Conservation (phyloP, 495 filamentous ascomycete species). For the Hypoxylon trugodes region DNA sequence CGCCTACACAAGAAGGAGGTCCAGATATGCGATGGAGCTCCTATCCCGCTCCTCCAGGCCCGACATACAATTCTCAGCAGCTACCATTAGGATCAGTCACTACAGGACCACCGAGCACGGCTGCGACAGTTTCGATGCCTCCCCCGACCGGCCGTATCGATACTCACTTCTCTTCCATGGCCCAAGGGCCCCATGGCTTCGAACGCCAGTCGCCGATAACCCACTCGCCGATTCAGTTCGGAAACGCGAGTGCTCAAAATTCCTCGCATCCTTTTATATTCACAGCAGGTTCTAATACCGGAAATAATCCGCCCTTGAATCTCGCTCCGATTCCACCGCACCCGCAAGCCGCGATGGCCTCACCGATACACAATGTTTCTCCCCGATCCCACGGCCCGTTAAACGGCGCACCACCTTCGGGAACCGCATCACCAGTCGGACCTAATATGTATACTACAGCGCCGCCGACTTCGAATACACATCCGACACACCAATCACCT, state of each 20-base stretch:
- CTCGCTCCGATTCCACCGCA: constrained; percentile 43
- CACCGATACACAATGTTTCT: constrained; percentile 43
- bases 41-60: constrained; percentile 32
- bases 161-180: constrained; percentile 43
- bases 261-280: constrained; percentile 43
- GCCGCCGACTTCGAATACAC: constrained; percentile 41
- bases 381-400: constrained; percentile 39
- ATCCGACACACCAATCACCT: constrained; percentile 41
- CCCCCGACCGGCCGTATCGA: constrained; percentile 43
- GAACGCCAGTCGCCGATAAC: constrained; percentile 44
- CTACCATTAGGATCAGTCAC: constrained; percentile 40
- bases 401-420: constrained; percentile 38
- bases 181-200: constrained; percentile 36
- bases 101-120: constrained; percentile 39
- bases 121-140: constrained; percentile 44
- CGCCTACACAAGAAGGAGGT: constrained; percentile 38
- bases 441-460: constrained; percentile 46
- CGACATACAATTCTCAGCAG: constrained; percentile 32
- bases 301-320: constrained; percentile 40
- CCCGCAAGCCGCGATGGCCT: constrained; percentile 38
- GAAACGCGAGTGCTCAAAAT: constrained; percentile 30
- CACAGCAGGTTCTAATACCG: constrained; percentile 33
- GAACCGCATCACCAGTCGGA: constrained; percentile 42
- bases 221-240: constrained; percentile 43
- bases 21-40: constrained; percentile 42